Percentiles rank a stretch among this genome's conserved stretches.
Evolutionary conservation across 2,329 filamentous ascomycete species (phyloP).

Genomic region (Pseudocercospora pini-densiflorae): DNA sequence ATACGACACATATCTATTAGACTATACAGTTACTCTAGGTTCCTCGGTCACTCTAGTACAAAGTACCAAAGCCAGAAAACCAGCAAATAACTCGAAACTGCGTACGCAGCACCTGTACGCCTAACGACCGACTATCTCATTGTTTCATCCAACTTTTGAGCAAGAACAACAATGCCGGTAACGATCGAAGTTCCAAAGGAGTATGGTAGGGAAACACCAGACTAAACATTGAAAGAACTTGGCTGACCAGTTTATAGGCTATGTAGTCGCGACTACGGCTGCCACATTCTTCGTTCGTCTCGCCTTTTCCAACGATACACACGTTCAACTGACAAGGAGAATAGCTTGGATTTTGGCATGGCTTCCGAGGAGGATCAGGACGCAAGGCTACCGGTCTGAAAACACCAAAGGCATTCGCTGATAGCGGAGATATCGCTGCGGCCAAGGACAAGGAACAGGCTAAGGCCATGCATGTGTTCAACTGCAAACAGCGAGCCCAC

Average conservation of each 20-base stretch:
- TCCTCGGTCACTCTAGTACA: background rate
- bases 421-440: constrained; percentile 55
- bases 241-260: constrained; percentile 45
- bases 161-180: constrained; percentile 28
- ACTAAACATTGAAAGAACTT: background rate
- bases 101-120: background rate
- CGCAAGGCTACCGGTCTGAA: constrained; percentile 59
- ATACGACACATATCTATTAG: background rate
- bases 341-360: constrained; percentile 57
- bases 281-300: constrained; percentile 54
- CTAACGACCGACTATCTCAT: background rate
- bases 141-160: background rate
- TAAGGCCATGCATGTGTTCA: constrained; percentile 51
- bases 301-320: background rate
- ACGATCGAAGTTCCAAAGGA: constrained; percentile 52
- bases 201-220: constrained; percentile 49
- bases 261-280: constrained; percentile 59
- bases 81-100: background rate
- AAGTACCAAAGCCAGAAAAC: background rate
- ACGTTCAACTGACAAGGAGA: constrained; percentile 9
- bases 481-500: constrained; percentile 58
- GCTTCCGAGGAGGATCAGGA: constrained; percentile 48
- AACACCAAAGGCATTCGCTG: constrained; percentile 65
- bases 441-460: constrained; percentile 47
- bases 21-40: background rate